Base-by-base conservation (phyloP, 352 stramenopile species). In the Phytophthora agathidicida region DNA sequence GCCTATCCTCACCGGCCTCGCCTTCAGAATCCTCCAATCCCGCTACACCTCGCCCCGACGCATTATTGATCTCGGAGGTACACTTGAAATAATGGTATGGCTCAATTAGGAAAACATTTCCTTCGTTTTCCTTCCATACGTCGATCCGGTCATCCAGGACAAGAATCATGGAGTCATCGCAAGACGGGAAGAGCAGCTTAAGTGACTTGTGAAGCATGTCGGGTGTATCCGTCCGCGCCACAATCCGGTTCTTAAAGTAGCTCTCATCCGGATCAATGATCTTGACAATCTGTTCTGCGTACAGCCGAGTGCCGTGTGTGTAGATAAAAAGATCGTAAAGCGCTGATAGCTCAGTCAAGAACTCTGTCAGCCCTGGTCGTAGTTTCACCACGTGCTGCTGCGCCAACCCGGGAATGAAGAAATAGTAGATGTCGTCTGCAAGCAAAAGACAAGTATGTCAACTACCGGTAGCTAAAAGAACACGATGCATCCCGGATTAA, bases 311-410 rank as follows among this genome's bases (percentile, higher is more conserved):
- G 47, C 94, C 96, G 32, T 97, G 94, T 19, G 96, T 99, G 78
- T 99, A 98, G 24, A 99, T 96, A 32, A 95, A 96, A 16, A 99
- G 49, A 71, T 98, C 93, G 69, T 98, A 99, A 7, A 82, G 75
- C 2, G 53, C 60, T 41, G 83, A 82, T 14, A 97, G 77, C 27
- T 89, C 72, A 13, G 78, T 59, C n/a, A 99, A 80, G 51, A 98
- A 98, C 23, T 86, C 65, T 27, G 80, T 77, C 2, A 99, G 62
- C 8, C 95, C 85, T 2, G 96, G 96, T 20, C 96, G 91, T 32
- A 98, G 69, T 76, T 98, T 98, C 33, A 98, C 83, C 33, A 96
- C 96, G 68, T 98, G 94, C 47, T 91, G 72, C 62, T 94, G 83
- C 8, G 65, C 55, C 27, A 92, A 75, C 0, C 83, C 83, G 0